Evolutionary conservation across 768 basidiomycete species (phyloP), one percentile per base, ranked within the genome.

Genomic region (Russula sp.): DNA sequence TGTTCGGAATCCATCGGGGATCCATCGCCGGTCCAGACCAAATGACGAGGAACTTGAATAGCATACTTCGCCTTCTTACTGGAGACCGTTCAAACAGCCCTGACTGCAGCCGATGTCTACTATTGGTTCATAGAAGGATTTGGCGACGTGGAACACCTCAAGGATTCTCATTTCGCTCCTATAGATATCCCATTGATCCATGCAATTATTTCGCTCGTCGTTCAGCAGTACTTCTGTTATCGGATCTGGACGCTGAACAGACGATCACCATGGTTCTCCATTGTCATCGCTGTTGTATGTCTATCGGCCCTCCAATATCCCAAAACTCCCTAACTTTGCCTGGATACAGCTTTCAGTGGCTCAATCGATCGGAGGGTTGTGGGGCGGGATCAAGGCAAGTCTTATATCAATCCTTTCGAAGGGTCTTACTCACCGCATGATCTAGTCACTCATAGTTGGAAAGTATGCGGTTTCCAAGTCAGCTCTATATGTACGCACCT

Each of bases 171-270:
- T 20, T 66, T 71, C 20, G 70, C 70, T 4, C 66, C 71, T 4
- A 67, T 73, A 35, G 72, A 72, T 57, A 70, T 69, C 6, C 73
- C 73, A 6, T 49, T 74, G 5, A 64, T 73, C 34, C 70, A 69
- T 20, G 59, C 69, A 5, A 13, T 72, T 11, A 67, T 72, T 37
- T 68, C 70, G 22, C 57, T 74, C 60, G 47, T 67, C 16, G 68
- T 74, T 6, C 74, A 75, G 55, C 40, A 66, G 14, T 75, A 74
- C 59, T 75, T 72, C 66, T 73, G 73, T 55, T 74, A 72, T 57
- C 69, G 73, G 14, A 73, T 75, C 20, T 71, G 68, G 66, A 57
- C 64, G 6, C 65, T 75, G 39, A 62, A 68, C 58, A 59, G 6
- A 50, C 61, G 53, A 37, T 64, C 49, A 20, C 9, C 35, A 14